phyloP scores from a whole-genome alignment of 768 basidiomycete genomes.

The Hydnum rufescens region DNA sequence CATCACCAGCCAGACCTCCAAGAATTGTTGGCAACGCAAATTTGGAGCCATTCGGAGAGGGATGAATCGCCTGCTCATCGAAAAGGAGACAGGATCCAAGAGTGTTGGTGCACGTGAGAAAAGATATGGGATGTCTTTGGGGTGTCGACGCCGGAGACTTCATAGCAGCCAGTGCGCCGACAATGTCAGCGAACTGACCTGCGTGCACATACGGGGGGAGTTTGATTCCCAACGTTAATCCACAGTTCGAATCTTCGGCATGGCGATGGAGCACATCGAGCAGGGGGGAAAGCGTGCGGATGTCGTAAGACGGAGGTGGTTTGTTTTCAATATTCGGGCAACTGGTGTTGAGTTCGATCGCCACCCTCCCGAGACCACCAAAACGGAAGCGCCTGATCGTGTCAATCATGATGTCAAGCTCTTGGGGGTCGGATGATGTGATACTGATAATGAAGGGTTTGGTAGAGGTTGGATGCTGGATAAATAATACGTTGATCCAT shows the following conservation, averaged over 20 bases:
- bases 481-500: slow-evolving; percentile 37
- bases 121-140: slow-evolving; percentile 34
- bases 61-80: slow-evolving; percentile 25
- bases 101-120: slow-evolving; percentile 66
- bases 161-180: slow-evolving; percentile 28
- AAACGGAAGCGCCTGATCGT: slow-evolving; percentile 41
- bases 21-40: slow-evolving; percentile 45
- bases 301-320: slow-evolving; percentile 37
- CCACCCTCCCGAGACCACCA: slow-evolving; percentile 22
- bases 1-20: slow-evolving; percentile 62
- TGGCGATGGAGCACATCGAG: slow-evolving; percentile 22
- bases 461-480: slow-evolving; percentile 16
- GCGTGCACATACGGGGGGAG: slow-evolving; percentile 52
- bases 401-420: slow-evolving; percentile 34
- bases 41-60: slow-evolving; percentile 8
- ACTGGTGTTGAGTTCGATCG: slow-evolving; percentile 64
- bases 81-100: slow-evolving; percentile 52
- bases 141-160: slow-evolving; percentile 5
- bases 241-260: slow-evolving; percentile 28
- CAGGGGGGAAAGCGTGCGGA: slow-evolving; percentile 30
- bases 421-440: slow-evolving; percentile 35
- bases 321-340: slow-evolving; percentile 56
- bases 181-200: slow-evolving; percentile 37
- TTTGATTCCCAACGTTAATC: slow-evolving; percentile 62
- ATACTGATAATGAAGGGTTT: slow-evolving; percentile 69